Evolutionary conservation across 306 rosid genomes (phyloP).

Genomic region (Chamaecrista fasciculata): DNA sequence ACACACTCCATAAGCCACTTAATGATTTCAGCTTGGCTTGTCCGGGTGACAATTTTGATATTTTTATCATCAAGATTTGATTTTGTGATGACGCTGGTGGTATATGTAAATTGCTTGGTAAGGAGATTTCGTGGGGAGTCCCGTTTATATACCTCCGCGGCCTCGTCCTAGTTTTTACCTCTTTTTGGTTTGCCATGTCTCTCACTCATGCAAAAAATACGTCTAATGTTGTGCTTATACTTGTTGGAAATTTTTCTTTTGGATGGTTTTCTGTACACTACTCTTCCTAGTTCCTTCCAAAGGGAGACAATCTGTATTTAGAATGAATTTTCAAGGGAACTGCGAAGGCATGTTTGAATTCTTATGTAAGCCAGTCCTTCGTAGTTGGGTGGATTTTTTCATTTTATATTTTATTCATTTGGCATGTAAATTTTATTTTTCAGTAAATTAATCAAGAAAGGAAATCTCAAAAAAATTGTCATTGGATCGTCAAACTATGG

Average conservation of each 20-base stretch:
- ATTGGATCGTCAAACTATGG: background rate
- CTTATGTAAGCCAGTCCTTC: background rate
- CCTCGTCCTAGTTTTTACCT: background rate
- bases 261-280: slow-evolving; percentile 4
- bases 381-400: background rate
- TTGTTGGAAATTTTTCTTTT: background rate
- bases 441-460: background rate
- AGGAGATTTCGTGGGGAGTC: slow-evolving; percentile 27
- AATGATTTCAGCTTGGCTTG: slow-evolving; percentile 26
- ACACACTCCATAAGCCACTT: slow-evolving; percentile 4
- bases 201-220: slow-evolving; percentile 20
- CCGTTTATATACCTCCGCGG: slow-evolving; percentile 2
- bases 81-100: slow-evolving; percentile 29
- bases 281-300: background rate
- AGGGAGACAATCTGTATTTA: slow-evolving; percentile 27
- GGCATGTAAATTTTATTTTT: background rate
- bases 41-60: slow-evolving; percentile 16
- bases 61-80: slow-evolving; percentile 30
- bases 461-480: background rate
- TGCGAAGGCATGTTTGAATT: background rate
- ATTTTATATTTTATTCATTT: slow-evolving; percentile 19
- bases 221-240: slow-evolving; percentile 16
- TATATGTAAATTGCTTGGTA: slow-evolving; percentile 32
- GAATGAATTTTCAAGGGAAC: background rate
- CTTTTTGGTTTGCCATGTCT: slow-evolving; percentile 3